A percentile compares a stretch with the other conserved stretches of the same genome.
phyloP scores from a whole-genome alignment of 2,329 filamentous ascomycete species.

The Purpureocillium takamizusanense region DNA sequence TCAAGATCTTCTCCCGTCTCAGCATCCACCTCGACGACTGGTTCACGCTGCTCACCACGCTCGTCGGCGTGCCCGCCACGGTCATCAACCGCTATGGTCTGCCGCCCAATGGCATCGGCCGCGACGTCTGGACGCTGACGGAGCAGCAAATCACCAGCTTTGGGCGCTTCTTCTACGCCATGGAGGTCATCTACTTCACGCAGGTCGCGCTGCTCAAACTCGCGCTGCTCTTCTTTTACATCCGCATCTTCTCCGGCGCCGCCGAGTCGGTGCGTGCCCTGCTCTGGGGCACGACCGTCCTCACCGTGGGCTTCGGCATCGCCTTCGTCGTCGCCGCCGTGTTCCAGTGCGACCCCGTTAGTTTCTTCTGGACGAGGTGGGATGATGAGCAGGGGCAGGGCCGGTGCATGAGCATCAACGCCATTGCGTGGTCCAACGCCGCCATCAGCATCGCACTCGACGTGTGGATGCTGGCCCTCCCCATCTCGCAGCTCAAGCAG shows the following conservation, averaged over 20 bases:
- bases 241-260: slow-evolving; percentile 33
- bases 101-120: slow-evolving; percentile 24
- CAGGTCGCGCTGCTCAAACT: slow-evolving; percentile 32
- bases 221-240: slow-evolving; percentile 39
- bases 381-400: slow-evolving; percentile 30
- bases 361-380: slow-evolving; percentile 38
- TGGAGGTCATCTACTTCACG: slow-evolving; percentile 29
- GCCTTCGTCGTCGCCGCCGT: slow-evolving; percentile 28
- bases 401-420: slow-evolving; percentile 33
- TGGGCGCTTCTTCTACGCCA: slow-evolving; percentile 27
- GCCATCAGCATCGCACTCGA: slow-evolving; percentile 36
- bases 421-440: slow-evolving; percentile 36
- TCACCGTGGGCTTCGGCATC: slow-evolving; percentile 24
- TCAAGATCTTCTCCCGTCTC: too few species aligned
- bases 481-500: slow-evolving; percentile 26
- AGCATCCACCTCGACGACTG: too few species aligned
- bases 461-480: slow-evolving; percentile 34
- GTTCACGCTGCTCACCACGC: too few species aligned
- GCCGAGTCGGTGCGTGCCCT: slow-evolving; percentile 18
- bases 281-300: slow-evolving; percentile 23
- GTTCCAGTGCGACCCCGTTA: slow-evolving; percentile 37
- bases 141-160: slow-evolving; percentile 29
- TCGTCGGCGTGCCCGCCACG: too few species aligned
- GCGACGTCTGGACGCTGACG: slow-evolving; percentile 33
- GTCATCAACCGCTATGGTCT: too few species aligned